Conservation (phyloP, 768 basidiomycete genomes). For the Rickenella mellea region DNA sequence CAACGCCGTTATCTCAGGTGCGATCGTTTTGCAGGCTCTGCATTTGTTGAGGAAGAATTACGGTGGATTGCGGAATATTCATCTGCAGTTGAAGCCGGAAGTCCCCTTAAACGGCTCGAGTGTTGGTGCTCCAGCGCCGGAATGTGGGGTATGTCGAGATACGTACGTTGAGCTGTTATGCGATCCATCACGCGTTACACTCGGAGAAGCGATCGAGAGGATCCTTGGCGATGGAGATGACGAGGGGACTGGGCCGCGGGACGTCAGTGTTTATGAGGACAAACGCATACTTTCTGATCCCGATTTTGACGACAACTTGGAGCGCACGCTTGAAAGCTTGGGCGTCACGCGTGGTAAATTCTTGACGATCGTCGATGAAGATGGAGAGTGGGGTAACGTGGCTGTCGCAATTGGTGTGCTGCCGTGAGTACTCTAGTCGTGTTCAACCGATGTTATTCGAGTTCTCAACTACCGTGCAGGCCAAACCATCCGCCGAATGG, state of each 20-base stretch:
- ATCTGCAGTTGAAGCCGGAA: conserved; percentile 66
- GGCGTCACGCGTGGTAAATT: conserved; percentile 80
- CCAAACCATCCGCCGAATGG: conserved; percentile 44
- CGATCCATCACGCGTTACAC: conserved; percentile 56
- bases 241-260: conserved; percentile 30
- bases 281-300: conserved; percentile 83
- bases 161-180: conserved; percentile 69
- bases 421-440: conserved; percentile 43
- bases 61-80: conserved; percentile 59
- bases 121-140: conserved; percentile 59
- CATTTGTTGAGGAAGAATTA: conserved; percentile 68
- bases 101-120: conserved; percentile 69
- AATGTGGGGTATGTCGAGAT: conserved; percentile 82
- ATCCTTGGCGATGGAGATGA: conserved; percentile 36
- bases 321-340: conserved; percentile 71
- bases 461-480: conserved; percentile 21
- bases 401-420: conserved; percentile 57
- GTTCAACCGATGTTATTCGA: not conserved
- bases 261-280: conserved; percentile 81
- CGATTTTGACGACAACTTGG: conserved; percentile 87
- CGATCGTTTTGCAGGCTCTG: conserved; percentile 89
- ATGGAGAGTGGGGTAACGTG: conserved; percentile 65
- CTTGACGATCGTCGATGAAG: conserved; percentile 82
- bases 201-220: conserved; percentile 65
- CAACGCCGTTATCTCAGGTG: conserved; percentile 92